Evolutionary conservation across 2,329 filamentous ascomycete species (phyloP).

Genomic region (Trichoderma harzianum): DNA sequence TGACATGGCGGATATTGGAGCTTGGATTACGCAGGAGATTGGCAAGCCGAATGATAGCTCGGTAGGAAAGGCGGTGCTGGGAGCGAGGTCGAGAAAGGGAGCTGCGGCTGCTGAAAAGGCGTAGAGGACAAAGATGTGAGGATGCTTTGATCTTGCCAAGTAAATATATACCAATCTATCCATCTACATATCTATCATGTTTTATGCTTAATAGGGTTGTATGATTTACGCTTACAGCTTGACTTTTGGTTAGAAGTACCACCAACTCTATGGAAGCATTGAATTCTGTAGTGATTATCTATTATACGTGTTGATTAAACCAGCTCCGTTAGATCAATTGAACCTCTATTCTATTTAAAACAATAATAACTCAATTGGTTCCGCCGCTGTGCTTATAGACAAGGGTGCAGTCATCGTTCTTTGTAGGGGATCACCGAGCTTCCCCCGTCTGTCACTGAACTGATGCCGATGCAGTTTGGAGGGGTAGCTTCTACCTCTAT

Average conservation of each 20-base stretch:
- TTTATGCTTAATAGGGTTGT: not conserved
- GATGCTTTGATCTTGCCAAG: not conserved
- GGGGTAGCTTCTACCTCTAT: conserved; percentile 8
- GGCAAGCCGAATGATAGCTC: conserved; percentile 61
- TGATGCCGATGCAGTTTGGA: not conserved
- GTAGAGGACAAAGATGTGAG: not conserved
- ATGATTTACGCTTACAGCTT: not conserved
- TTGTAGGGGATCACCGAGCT: not conserved
- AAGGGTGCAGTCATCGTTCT: not conserved
- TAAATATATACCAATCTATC: not conserved
- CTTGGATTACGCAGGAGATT: conserved; percentile 66
- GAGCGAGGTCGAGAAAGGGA: conserved; percentile 40
- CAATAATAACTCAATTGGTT: not conserved
- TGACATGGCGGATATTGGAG: conserved; percentile 63
- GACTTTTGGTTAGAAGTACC: not conserved
- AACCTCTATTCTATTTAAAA: not conserved
- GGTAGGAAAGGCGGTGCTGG: conserved; percentile 63
- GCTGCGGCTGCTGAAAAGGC: conserved; percentile 24
- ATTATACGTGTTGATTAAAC: not conserved
- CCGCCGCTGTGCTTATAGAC: not conserved
- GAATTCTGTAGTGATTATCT: not conserved
- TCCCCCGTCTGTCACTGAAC: not conserved
- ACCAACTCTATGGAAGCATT: not conserved
- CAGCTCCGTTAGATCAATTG: not conserved
- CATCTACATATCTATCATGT: not conserved